Evolutionary conservation across 2,329 filamentous ascomycete species (phyloP), one percentile per base, ranked within the genome.

Genomic region (Epichloe brachyelytri): DNA sequence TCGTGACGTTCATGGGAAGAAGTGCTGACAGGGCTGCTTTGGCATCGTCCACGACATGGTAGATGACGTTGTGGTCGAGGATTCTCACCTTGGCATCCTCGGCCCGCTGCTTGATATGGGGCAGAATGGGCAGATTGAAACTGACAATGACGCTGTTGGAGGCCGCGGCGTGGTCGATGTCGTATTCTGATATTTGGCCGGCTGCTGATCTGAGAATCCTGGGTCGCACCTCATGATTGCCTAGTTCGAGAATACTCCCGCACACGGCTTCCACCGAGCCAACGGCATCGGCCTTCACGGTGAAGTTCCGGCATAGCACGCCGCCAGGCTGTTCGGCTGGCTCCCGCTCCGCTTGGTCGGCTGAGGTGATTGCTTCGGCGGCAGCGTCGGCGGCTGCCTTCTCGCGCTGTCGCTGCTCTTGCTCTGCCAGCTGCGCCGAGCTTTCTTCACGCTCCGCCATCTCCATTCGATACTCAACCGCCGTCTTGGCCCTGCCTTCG

Each of bases 231-330:
- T 97, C 88, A 59, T 88, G 82, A 69, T 85, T 95, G 56, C 90
- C 89, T 55, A 96, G 75, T 53, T 84, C 80, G 54, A 82, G 72
- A 53, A 98, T 76, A 8, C 85, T 83, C 46, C 87, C 84, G 54
- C 83, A 75, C 3, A 97, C 85, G 2, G 93, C 93, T 71, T 98
- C 93, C 0, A 90, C 89, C 0, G 91, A 97, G 38, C 93, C 93
- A 54, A 85, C 86, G 17, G 97, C 93, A 60, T 98, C 93, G 50
- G 84, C 90, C 68, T 94, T 95, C 70, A 98, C 75, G 53, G 93
- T 80, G 67, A 97, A 93, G 59, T 85, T 85, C 46, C 95, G 76
- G 15, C 77, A 70, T 48, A 73, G 72, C 7, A 76, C 67, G 8
- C 73, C 67, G 8, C 73, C 71, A 36, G 65, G 59, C 26, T 69